Conservation (phyloP, 768 basidiomycete species). For the Suillus decipiens region DNA sequence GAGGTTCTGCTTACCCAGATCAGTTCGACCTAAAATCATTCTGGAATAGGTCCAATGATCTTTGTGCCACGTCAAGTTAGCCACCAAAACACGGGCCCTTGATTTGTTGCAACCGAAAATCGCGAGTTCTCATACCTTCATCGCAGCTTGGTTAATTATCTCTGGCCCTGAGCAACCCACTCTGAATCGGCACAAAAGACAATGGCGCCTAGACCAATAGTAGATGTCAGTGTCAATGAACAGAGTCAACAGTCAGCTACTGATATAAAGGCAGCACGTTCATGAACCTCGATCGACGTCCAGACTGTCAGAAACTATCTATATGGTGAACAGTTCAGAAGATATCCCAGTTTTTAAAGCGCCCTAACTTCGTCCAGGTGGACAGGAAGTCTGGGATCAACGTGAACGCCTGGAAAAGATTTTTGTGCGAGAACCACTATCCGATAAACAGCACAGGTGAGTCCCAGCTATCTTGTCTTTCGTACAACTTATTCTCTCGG, state of each 20-base stretch:
- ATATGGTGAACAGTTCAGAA: constrained; percentile 44
- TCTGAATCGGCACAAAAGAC: too few species aligned
- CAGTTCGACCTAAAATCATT: background rate
- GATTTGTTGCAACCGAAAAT: too few species aligned
- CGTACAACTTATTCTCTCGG: constrained; percentile 31
- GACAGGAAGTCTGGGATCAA: constrained; percentile 49
- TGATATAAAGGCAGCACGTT: constrained; percentile 56
- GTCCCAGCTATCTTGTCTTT: background rate
- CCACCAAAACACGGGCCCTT: too few species aligned
- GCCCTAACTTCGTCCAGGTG: constrained; percentile 39
- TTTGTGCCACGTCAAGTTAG: too few species aligned
- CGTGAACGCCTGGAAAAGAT: constrained; percentile 45
- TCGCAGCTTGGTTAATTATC: too few species aligned
- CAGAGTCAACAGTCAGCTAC: constrained; percentile 47
- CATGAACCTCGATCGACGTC: constrained; percentile 43
- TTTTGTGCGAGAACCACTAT: constrained; percentile 55
- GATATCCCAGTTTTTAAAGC: background rate
- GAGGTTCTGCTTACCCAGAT: background rate
- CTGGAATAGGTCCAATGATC: too few species aligned
- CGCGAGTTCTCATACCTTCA: too few species aligned
- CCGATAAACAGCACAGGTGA: constrained; percentile 60
- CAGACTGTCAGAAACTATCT: constrained; percentile 48
- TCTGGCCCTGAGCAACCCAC: too few species aligned
- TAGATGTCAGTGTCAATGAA: constrained; percentile 42
- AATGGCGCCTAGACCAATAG: constrained; percentile 7